Conservation (phyloP, 768 basidiomycete genomes). For the Cystofilobasidium capitatum region DNA sequence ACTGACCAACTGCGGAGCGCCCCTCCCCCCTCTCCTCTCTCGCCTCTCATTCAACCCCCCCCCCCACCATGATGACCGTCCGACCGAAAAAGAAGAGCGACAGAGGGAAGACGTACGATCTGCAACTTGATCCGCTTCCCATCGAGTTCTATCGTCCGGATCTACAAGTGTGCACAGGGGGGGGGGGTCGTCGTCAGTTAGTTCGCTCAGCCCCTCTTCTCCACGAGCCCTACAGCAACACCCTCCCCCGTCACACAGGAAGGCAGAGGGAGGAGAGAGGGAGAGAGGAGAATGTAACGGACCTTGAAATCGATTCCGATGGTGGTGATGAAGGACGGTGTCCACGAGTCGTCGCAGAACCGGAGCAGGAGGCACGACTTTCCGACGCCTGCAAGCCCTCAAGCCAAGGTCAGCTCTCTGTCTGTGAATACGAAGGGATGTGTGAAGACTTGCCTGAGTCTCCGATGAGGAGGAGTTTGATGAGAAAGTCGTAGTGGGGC, state of each 20-base stretch:
- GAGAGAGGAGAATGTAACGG: neutral
- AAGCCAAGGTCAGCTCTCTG: neutral
- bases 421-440: neutral
- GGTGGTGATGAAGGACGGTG: conserved; percentile 96
- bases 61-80: neutral
- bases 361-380: conserved; percentile 85
- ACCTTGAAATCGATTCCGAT: conserved; percentile 52
- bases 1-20: neutral
- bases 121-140: conserved; percentile 98
- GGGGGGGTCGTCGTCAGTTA: neutral
- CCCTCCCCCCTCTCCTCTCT: neutral
- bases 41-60: no score
- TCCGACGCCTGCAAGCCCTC: conserved; percentile 57
- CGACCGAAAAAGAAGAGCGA: neutral
- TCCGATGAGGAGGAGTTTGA: conserved; percentile 83
- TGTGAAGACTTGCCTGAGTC: conserved; percentile 56
- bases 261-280: neutral
- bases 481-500: conserved; percentile 90
- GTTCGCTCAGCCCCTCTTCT: no score
- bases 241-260: neutral
- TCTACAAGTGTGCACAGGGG: conserved; percentile 41
- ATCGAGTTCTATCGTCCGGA: conserved; percentile 94
- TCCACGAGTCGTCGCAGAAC: conserved; percentile 99
- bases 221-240: no score
- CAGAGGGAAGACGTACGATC: conserved; percentile 60